Evolutionary conservation across 345 rosid species (phyloP).

Genomic region (Acer saccharum): DNA sequence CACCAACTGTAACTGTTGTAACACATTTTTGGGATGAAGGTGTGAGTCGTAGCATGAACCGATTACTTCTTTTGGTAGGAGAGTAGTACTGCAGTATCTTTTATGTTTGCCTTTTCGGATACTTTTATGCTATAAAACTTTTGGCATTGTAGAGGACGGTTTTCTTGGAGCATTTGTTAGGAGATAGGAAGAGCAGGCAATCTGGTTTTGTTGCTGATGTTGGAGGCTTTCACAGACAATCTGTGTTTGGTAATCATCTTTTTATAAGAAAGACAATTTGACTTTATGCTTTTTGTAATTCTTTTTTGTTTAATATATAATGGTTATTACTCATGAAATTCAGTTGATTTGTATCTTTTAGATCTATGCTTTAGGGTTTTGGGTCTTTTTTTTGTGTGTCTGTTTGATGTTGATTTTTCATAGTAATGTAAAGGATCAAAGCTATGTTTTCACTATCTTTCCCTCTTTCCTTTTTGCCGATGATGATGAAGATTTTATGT

Average conservation of each 20-base stretch:
- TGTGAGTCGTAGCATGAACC: neutral
- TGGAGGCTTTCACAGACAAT: constrained; percentile 20
- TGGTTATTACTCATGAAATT: neutral
- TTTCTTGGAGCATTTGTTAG: constrained; percentile 40
- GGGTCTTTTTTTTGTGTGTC: neutral
- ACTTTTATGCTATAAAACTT: constrained; percentile 9
- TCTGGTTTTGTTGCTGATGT: constrained; percentile 19
- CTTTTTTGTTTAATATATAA: neutral
- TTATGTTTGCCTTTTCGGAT: neutral
- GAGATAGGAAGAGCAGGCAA: constrained; percentile 29
- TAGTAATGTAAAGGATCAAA: neutral
- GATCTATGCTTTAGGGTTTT: constrained; percentile 7
- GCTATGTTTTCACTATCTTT: neutral
- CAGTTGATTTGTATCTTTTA: neutral
- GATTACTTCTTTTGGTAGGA: neutral
- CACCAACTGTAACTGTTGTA: constrained; percentile 1
- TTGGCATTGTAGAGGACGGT: constrained; percentile 41
- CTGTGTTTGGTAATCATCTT: constrained; percentile 32
- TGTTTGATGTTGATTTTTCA: neutral
- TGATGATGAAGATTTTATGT: neutral
- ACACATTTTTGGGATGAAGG: neutral
- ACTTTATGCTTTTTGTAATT: neutral
- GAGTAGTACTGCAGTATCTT: neutral
- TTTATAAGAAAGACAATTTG: constrained; percentile 8
- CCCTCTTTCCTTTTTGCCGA: neutral